Base-by-base conservation (phyloP, 1,139 yeast genomes). In the Blastobotrys niveus region DNA sequence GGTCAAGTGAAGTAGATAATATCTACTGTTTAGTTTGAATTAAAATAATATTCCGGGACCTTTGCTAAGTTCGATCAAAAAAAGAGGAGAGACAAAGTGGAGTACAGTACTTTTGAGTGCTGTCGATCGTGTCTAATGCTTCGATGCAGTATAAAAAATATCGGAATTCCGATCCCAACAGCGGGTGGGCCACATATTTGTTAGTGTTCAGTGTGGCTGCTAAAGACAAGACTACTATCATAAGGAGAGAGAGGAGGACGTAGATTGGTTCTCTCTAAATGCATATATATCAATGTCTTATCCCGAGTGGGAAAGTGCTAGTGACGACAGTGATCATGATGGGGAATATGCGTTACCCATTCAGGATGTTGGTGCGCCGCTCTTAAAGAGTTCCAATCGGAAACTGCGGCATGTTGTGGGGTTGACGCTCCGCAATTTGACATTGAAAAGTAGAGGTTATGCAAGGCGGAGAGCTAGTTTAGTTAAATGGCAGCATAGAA, bases 321-420 rank as follows among this genome's bases (percentile, higher is more conserved):
- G 4, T 12, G 34, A 12, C 18, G 34, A 21, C 15, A 9, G 32
- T 5, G 34, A 30, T 21, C 43, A 45, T 21, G 48, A 35, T 32
- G 33, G 48, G 27, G 53, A 46, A 8, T 38, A 34, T 4, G 52
- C 48, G 20, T 29, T 20, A n/a, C 38, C 44, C 5, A 18, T 30
- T 2, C 15, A 18, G 20, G 35, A 35, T 22, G 10, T 27, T 10
- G 44, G 44, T 2, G 5, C 21, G 18, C 57, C 59, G 9, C 45
- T 56, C 10, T 34, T 57, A 14, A 49, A 42, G 42, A 51, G 52
- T 6, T 10, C 40, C 12, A 52, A 30, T 38, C 44, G 57, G 34
- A 47, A 50, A 34, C 39, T 59, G 33, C 43, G 60, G 20, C 62
- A 56, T 48, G 46, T 52, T 8, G 48, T 44, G 34, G 60, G 52